Evolutionary conservation across 306 rosid genomes (phyloP).

Genomic region (Gastrolobium villosum): DNA sequence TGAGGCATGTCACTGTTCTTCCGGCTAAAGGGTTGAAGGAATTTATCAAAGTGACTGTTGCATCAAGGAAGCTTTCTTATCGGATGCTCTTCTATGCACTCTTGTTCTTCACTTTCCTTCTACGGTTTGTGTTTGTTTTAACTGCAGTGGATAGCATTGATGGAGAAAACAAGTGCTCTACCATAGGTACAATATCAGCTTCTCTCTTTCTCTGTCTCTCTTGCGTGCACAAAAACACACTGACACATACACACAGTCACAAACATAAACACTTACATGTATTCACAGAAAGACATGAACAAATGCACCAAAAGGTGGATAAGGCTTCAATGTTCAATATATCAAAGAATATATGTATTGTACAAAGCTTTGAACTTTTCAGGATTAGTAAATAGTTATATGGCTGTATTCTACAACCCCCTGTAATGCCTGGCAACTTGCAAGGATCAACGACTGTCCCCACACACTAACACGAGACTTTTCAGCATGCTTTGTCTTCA

Average conservation of each 20-base stretch:
- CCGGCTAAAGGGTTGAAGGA: slow-evolving; percentile 92
- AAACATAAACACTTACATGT: not conserved
- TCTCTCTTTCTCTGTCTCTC: not conserved
- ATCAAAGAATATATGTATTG: slow-evolving; percentile 20
- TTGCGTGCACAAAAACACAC: not conserved
- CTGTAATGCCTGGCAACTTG: no score
- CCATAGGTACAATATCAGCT: slow-evolving; percentile 66
- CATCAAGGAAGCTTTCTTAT: slow-evolving; percentile 77
- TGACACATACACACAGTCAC: slow-evolving; percentile 1
- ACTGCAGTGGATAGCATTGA: slow-evolving; percentile 86
- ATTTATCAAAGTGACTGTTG: slow-evolving; percentile 79
- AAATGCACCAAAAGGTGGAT: slow-evolving; percentile 16
- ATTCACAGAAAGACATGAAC: not conserved
- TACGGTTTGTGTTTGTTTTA: slow-evolving; percentile 86
- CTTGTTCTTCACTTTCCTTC: slow-evolving; percentile 87
- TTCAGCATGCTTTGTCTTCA: no score
- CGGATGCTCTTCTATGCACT: slow-evolving; percentile 88
- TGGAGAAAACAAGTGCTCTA: slow-evolving; percentile 83
- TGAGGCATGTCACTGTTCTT: slow-evolving; percentile 87
- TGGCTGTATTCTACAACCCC: slow-evolving; percentile 33
- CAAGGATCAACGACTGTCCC: no score
- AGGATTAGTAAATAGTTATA: not conserved
- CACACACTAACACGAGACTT: no score
- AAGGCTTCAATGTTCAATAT: slow-evolving; percentile 27
- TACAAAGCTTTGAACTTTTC: slow-evolving; percentile 24